Evolutionary conservation across 2,329 filamentous ascomycete genomes (phyloP).

Genomic region (Fusarium begoniae): DNA sequence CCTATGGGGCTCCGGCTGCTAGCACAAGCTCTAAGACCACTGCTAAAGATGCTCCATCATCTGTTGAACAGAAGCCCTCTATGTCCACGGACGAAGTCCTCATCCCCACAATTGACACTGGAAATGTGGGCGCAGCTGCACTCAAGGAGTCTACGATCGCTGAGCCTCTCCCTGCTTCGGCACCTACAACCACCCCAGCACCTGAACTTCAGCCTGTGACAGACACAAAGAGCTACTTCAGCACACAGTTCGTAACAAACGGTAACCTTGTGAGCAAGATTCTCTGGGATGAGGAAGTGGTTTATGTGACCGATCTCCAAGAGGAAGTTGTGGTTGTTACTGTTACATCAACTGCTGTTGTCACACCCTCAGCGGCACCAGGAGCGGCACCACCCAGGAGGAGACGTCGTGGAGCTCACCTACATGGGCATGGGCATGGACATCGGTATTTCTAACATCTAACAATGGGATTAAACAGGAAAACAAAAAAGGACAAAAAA

Average conservation of each 20-base stretch:
- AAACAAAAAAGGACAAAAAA: constrained; percentile 22
- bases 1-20: constrained; percentile 29
- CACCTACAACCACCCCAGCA: constrained; percentile 39
- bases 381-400: constrained; percentile 15
- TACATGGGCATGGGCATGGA: constrained; percentile 51
- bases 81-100: constrained; percentile 5
- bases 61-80: constrained; percentile 5
- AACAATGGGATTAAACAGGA: constrained; percentile 12
- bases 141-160: constrained; percentile 17
- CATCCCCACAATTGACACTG: constrained; percentile 13
- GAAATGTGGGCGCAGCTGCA: constrained; percentile 11
- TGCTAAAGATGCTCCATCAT: constrained; percentile 14
- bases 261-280: constrained; percentile 64
- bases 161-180: background rate
- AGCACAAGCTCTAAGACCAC: constrained; percentile 16
- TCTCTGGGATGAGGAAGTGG: constrained; percentile 63
- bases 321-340: constrained; percentile 55
- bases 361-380: constrained; percentile 21
- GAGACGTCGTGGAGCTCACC: constrained; percentile 46
- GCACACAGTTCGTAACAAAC: constrained; percentile 63
- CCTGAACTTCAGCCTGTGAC: constrained; percentile 37
- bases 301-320: constrained; percentile 60
- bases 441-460: constrained; percentile 40
- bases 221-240: constrained; percentile 51
- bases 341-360: constrained; percentile 44